Base-by-base conservation (phyloP, 805 yeast species). In the Monosporozyma servazzii region DNA sequence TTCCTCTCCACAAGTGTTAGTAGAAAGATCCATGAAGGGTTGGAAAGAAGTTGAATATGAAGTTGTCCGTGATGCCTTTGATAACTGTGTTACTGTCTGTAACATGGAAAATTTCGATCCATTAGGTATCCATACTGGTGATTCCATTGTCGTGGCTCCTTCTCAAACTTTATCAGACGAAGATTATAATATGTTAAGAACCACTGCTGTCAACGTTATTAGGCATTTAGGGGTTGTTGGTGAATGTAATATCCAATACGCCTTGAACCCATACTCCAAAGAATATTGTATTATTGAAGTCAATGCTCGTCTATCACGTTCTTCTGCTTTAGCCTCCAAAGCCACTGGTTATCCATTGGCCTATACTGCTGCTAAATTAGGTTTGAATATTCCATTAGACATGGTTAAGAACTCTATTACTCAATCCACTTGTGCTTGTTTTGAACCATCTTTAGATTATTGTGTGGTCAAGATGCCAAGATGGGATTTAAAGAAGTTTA, bases 41-140 rank as follows among this genome's bases (percentile, higher is more conserved):
- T 91, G 99, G 99, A 91, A 91, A 71, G 99, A 91, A 75, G 86
- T 91, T 62, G 99, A 91, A 74, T 91, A 91, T 71, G 99, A 91
- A 73, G 99, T 91, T 70, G 99, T 91, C 51, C 88, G 99, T 71
- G 99, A 91, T 73, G 90, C 95, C 48, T 85, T 82, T 62, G 97
- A 88, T 71, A 91, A 91, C 80, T 91, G 99, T 82, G 88, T 91
- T 63, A 91, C 99, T 47, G 99, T 91, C 56, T 91, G 99, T 80
- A 91, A 91, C 75, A 91, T 91, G 99, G 99, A 91, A 75, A 91
- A 91, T 74, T 91, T 91, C 60, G 99, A 91, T 73, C 99, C 99
- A 46, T 79, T 91, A 62, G 99, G 99, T 69, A 90, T 91, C 64
- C 99, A 91, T 69, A 91, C 99, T 54, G 99, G 99, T 78, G 99